Evolutionary conservation across 306 rosid species (phyloP), one percentile per base, ranked within the genome.

Genomic region (Begonia loranthoides): DNA sequence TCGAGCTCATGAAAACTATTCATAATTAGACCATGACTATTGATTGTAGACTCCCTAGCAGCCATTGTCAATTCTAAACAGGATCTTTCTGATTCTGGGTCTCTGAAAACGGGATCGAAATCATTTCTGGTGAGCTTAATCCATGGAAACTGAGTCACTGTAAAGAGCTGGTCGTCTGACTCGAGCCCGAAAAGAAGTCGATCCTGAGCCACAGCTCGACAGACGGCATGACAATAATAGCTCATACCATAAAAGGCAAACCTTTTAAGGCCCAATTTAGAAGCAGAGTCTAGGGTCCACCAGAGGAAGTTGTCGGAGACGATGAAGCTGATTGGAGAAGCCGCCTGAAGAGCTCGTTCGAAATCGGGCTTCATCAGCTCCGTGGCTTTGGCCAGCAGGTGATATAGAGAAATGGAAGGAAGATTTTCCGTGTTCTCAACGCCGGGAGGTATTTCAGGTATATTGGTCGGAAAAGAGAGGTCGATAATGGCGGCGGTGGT

Each of bases 1-100:
- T 78, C 81, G 2, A 78, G 67, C 59, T 65, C 81, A 16, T 63
- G 51, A 47, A 74, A 78, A 56, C 62, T 68, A 58, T 74, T 74
- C 4, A 51, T 63, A 0, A 78, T 13, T 13, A 60, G 0, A 2
- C 81, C 81, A 10, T 48, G 58, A 68, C 78, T 74, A 1, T 19
- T 38, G 0, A 0, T 0, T 4, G 44, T 13, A 10, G 78, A 55
- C n/a, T 4, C 48, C 0, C 4, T 0, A 1, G 3, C 0, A 0
- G 43, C 44, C 39, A 13, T 45, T 0, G 4, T 0, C 28, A 78
- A 45, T 54, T 62, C 61, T 1, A 1, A 24, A 0, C 22, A 6
- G 4, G 11, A n/a, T 22, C 12, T 9, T 6, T 47, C 43, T 15
- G 16, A 59, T 0, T 40, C 48, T 0, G 24, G 22, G n/a, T 46